A percentile compares a stretch with the other conserved stretches of the same genome.
Conservation (phyloP, 1,284 basidiomycete species). For the Ceratobasidium theobromae region DNA sequence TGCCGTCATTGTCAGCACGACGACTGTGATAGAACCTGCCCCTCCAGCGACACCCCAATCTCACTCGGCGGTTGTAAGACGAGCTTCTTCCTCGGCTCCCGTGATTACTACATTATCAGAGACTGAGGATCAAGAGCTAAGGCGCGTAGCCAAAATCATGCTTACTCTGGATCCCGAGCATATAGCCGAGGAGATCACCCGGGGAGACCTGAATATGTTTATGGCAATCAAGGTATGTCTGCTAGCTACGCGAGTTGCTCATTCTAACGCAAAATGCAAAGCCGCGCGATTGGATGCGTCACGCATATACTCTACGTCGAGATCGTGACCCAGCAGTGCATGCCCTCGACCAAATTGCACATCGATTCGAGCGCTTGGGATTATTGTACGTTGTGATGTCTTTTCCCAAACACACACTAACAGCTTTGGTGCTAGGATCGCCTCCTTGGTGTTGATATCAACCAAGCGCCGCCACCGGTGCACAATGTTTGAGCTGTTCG, state of each 20-base stretch:
- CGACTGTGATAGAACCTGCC: not conserved
- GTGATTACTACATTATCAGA: constrained; percentile 41
- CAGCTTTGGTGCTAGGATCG: constrained; percentile 54
- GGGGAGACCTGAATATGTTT: constrained; percentile 62
- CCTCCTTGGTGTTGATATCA: constrained; percentile 74
- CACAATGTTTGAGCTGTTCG: constrained; percentile 69
- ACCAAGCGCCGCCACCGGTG: constrained; percentile 62
- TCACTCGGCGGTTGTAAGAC: constrained; percentile 38
- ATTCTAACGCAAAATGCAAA: constrained; percentile 44
- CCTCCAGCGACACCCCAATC: constrained; percentile 59
- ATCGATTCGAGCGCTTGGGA: constrained; percentile 70
- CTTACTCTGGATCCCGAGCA: constrained; percentile 57
- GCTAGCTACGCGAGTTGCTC: not conserved
- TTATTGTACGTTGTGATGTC: constrained; percentile 57
- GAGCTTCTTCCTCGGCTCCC: not conserved
- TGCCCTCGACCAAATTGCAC: constrained; percentile 65
- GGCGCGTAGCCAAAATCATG: constrained; percentile 56
- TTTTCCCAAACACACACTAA: not conserved
- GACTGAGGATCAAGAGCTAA: constrained; percentile 63
- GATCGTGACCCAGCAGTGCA: constrained; percentile 64
- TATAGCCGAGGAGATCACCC: constrained; percentile 75
- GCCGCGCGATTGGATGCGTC: constrained; percentile 78
- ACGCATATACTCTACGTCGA: constrained; percentile 60
- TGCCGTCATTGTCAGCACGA: not conserved
- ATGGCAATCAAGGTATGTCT: constrained; percentile 63